Conservation (phyloP, 78 protist genomes). For the Bodo saltans region DNA sequence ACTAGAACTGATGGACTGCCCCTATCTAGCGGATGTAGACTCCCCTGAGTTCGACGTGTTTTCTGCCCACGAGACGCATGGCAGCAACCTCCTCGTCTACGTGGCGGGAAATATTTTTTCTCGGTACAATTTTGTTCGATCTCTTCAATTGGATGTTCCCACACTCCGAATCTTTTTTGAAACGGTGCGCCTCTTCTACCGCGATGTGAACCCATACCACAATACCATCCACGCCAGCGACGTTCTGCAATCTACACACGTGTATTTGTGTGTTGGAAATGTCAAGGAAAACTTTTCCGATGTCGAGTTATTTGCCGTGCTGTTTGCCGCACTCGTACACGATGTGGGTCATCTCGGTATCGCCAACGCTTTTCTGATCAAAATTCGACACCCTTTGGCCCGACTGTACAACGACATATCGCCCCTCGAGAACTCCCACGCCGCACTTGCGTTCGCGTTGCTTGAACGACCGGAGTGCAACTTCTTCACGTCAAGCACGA, state of each 20-base stretch:
- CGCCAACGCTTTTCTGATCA: conserved; percentile 59
- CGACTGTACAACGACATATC: conserved; percentile 65
- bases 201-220: conserved; percentile 45
- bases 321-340: conserved; percentile 16
- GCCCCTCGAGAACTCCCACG: conserved; percentile 74
- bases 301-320: conserved; percentile 11
- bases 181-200: conserved; percentile 18
- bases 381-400: conserved; percentile 57
- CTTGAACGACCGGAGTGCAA: conserved; percentile 6
- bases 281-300: background rate
- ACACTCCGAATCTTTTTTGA: background rate
- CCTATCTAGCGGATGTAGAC: background rate
- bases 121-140: background rate
- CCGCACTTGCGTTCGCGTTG: conserved; percentile 54
- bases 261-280: background rate
- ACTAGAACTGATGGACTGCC: background rate
- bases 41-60: background rate
- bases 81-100: background rate
- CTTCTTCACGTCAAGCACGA: background rate
- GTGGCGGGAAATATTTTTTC: background rate
- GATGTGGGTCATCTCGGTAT: conserved; percentile 45
- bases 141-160: background rate
- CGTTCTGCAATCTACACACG: conserved; percentile 41
- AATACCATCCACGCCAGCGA: conserved; percentile 55
- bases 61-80: background rate